These are phyloP conservation scores for Dalechampia spathulata DNA, from an alignment of 441 rosid species.

Conservation along the genomic window DNA sequence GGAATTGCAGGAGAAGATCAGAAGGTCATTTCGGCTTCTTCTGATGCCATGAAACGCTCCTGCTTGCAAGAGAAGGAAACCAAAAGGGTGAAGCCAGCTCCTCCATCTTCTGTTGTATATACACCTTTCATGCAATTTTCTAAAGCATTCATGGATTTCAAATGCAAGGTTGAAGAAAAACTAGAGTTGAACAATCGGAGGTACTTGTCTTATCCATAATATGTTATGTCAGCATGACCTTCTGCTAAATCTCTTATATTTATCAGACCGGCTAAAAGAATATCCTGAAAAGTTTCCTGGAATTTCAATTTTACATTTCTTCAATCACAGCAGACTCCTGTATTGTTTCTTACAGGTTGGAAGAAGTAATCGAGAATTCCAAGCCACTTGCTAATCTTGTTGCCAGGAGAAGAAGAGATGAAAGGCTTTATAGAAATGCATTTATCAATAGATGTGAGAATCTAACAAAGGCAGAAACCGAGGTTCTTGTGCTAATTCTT, in stretches of 20 bases:
- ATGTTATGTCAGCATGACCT: background rate
- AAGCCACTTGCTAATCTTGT: slow-evolving; percentile 21
- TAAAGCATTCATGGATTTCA: slow-evolving; percentile 30
- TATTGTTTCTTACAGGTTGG: slow-evolving; percentile 33
- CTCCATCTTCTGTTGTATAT: slow-evolving; percentile 1
- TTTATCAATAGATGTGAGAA: slow-evolving; percentile 56
- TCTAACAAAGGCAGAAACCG: slow-evolving; percentile 75
- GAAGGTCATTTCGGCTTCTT: slow-evolving; percentile 3
- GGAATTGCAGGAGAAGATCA: slow-evolving; percentile 7
- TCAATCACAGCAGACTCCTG: background rate
- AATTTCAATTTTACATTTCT: background rate
- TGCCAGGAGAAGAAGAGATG: slow-evolving; percentile 25
- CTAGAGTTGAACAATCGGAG: slow-evolving; percentile 33
- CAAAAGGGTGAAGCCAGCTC: background rate
- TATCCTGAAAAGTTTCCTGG: no score
- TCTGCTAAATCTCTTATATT: background rate
- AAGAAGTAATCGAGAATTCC: slow-evolving; percentile 27
- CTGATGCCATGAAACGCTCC: background rate
- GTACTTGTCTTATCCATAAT: slow-evolving; percentile 22
- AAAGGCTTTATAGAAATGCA: slow-evolving; percentile 47
- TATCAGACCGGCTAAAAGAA: background rate
- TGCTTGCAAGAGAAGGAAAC: background rate
- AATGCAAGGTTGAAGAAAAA: slow-evolving; percentile 27
- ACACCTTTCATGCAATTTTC: slow-evolving; percentile 16
- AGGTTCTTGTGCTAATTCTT: slow-evolving; percentile 34